Conservation (phyloP, 2,329 filamentous ascomycete genomes). For the Diaporthe vaccinii region DNA sequence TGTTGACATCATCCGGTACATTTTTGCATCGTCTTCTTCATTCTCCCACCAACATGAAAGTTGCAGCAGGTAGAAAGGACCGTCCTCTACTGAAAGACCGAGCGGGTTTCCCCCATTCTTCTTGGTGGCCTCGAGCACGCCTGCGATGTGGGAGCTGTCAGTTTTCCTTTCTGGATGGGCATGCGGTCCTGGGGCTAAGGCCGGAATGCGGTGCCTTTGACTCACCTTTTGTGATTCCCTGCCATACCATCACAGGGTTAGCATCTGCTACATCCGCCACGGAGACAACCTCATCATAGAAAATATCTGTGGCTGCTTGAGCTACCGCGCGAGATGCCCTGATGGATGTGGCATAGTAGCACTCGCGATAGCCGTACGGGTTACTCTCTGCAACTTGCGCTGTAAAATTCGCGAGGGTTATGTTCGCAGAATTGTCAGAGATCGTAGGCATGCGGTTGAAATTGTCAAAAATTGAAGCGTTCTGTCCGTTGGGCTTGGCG, state of each 20-base stretch:
- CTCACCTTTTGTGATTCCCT: slow-evolving; percentile 56
- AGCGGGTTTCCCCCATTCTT: slow-evolving; percentile 56
- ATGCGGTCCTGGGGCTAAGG: not conserved
- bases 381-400: slow-evolving; percentile 30
- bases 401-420: slow-evolving; percentile 41
- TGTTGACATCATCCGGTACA: slow-evolving; percentile 42
- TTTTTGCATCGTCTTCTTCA: slow-evolving; percentile 41
- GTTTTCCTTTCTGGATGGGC: no score
- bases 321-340: slow-evolving; percentile 43
- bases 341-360: slow-evolving; percentile 43
- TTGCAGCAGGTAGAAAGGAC: slow-evolving; percentile 44
- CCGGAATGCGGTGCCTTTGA: accelerated
- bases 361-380: slow-evolving; percentile 44
- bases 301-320: slow-evolving; percentile 40
- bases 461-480: slow-evolving; percentile 53
- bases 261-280: slow-evolving; percentile 44
- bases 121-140: slow-evolving; percentile 50
- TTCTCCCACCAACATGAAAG: slow-evolving; percentile 45
- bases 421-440: slow-evolving; percentile 46
- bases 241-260: slow-evolving; percentile 50
- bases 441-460: slow-evolving; percentile 51
- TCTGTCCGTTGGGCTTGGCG: slow-evolving; percentile 49
- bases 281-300: slow-evolving; percentile 32
- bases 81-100: slow-evolving; percentile 49
- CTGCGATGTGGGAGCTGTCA: not conserved